phyloP scores from a whole-genome alignment of 2,329 filamentous ascomycete genomes.

The Arthroderma sp. region DNA sequence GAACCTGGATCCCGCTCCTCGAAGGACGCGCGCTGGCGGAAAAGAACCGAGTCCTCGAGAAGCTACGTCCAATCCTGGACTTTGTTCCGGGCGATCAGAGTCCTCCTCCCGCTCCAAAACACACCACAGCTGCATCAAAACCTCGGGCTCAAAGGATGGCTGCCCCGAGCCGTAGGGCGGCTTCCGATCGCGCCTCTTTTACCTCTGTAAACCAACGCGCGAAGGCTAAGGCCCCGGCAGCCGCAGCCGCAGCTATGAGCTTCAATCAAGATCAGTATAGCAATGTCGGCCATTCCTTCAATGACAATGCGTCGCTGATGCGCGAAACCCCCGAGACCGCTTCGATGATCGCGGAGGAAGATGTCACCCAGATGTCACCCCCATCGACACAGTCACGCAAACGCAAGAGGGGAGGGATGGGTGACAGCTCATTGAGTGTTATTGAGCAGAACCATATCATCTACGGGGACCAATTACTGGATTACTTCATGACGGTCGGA shows the following conservation, averaged over 20 bases:
- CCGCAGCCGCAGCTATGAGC: background rate
- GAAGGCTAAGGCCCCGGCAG: background rate
- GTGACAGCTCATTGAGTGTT: slow-evolving; percentile 36
- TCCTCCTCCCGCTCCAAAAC: slow-evolving; percentile 85
- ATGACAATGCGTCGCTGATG: slow-evolving; percentile 68
- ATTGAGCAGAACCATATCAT: slow-evolving; percentile 70
- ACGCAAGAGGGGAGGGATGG: slow-evolving; percentile 59
- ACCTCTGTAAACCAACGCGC: slow-evolving; percentile 3
- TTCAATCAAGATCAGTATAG: slow-evolving; percentile 6
- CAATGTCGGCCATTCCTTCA: slow-evolving; percentile 17
- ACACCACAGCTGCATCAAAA: slow-evolving; percentile 61
- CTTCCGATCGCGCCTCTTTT: slow-evolving; percentile 2
- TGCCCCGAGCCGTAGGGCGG: slow-evolving; percentile 4
- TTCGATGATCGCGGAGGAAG: slow-evolving; percentile 74
- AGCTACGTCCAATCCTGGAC: slow-evolving; percentile 77
- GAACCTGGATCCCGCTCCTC: slow-evolving; percentile 88
- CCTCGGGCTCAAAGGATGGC: slow-evolving; percentile 62
- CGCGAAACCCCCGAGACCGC: slow-evolving; percentile 72
- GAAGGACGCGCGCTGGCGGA: slow-evolving; percentile 70
- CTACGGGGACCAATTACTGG: slow-evolving; percentile 84
- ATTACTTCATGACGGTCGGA: slow-evolving; percentile 86
- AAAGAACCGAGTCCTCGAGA: slow-evolving; percentile 74
- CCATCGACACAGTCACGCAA: slow-evolving; percentile 48
- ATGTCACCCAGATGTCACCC: slow-evolving; percentile 58
- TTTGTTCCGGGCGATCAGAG: slow-evolving; percentile 72